Percentiles rank a stretch among this genome's conserved stretches.
Conservation (phyloP, 2,329 filamentous ascomycete genomes). For the Intubia oerlemansii region DNA sequence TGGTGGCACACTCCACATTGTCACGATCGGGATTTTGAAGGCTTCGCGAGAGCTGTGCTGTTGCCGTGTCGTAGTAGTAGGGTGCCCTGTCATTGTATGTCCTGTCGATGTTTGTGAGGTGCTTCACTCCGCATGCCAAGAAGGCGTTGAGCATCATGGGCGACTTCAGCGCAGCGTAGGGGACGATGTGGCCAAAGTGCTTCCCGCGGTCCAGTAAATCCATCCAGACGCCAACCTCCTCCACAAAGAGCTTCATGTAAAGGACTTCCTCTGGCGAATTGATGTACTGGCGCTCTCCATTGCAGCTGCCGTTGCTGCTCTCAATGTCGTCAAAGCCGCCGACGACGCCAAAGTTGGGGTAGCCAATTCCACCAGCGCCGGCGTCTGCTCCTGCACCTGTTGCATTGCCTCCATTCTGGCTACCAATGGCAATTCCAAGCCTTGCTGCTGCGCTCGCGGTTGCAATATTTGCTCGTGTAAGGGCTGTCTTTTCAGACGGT, state of each 20-base stretch:
- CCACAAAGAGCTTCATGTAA: constrained; percentile 85
- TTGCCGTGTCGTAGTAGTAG: constrained; percentile 72
- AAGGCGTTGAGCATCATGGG: constrained; percentile 81
- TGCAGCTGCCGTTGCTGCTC: constrained; percentile 1
- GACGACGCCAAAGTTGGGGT: not conserved
- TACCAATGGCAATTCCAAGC: not conserved
- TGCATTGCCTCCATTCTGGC: not conserved
- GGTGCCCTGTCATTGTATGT: constrained; percentile 55
- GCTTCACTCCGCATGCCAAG: constrained; percentile 69
- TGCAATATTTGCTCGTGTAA: not conserved
- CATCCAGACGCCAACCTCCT: constrained; percentile 87
- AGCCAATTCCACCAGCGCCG: too few species aligned
- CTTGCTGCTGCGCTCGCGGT: not conserved
- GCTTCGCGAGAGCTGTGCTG: constrained; percentile 51
- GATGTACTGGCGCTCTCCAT: constrained; percentile 36
- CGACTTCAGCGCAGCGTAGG: constrained; percentile 60
- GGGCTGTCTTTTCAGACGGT: constrained; percentile 15
- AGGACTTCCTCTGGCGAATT: constrained; percentile 56
- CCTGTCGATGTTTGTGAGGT: constrained; percentile 50
- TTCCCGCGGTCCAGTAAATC: constrained; percentile 71
- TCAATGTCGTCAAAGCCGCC: not conserved
- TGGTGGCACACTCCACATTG: constrained; percentile 65
- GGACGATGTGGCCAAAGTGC: constrained; percentile 70
- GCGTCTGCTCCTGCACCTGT: not conserved
- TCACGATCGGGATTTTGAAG: constrained; percentile 73